A percentile compares a stretch with the other conserved stretches of the same genome.
Evolutionary conservation across 805 yeast species (phyloP).

Genomic region (Clavispora fructus): DNA sequence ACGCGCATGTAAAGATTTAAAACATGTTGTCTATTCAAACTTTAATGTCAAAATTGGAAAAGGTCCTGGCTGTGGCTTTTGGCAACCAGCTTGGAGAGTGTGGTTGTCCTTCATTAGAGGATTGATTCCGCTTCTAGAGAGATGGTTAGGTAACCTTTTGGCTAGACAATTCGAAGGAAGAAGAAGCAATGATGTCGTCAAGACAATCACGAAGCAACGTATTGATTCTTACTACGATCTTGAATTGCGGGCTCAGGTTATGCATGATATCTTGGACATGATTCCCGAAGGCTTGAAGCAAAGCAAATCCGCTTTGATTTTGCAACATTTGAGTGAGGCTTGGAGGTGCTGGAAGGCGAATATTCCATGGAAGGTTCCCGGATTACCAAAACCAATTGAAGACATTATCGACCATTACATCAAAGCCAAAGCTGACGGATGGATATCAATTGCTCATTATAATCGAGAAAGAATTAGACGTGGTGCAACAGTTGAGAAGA

Average conservation of each 20-base stretch:
- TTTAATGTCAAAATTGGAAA: constrained; percentile 87
- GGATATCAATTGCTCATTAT: constrained; percentile 90
- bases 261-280: constrained; percentile 95
- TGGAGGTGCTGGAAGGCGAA: constrained; percentile 99
- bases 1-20: constrained; percentile 89
- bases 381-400: constrained; percentile 87
- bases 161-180: constrained; percentile 97
- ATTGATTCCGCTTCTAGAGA: constrained; percentile 79
- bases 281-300: constrained; percentile 92
- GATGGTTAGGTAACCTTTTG: constrained; percentile 90
- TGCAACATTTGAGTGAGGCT: constrained; percentile 95
- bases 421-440: constrained; percentile 93
- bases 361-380: constrained; percentile 96
- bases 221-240: constrained; percentile 92
- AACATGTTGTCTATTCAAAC: constrained; percentile 81
- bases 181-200: constrained; percentile 83
- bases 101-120: constrained; percentile 94
- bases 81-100: constrained; percentile 99
- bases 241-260: constrained; percentile 87
- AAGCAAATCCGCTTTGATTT: constrained; percentile 75
- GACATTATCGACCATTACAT: constrained; percentile 83
- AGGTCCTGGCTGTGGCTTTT: constrained; percentile 98
- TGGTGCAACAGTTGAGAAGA: constrained; percentile 92
- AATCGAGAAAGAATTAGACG: constrained; percentile 83
- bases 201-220: constrained; percentile 92